Evolutionary conservation across 345 rosid genomes (phyloP), one percentile per base, ranked within the genome.

Genomic region (Moringa oleifera): DNA sequence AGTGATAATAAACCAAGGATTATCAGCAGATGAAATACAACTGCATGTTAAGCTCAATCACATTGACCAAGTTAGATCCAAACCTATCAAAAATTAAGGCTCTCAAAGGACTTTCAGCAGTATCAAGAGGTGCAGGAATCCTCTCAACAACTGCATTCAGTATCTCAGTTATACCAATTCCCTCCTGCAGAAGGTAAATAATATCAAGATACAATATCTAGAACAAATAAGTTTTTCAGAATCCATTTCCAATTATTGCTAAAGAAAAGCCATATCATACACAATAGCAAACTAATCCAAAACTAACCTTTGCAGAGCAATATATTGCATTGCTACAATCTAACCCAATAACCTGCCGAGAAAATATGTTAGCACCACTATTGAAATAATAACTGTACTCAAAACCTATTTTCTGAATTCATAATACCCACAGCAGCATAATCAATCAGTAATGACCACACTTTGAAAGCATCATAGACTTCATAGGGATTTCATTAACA

Each of bases 41-140:
- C 15, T 2, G 51, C 51, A 47, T 13, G 51, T 4, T 47, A 47
- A 47, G 19, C 51, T 47, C 51, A 47, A 47, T 47, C 8, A 54
- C 19, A 24, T 62, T 18, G 51, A 65, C 37, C 61, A 67, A 56
- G 23, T 55, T 24, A 73, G 55, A 76, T 58, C 69, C 80, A 75
- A 73, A 93, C 96, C 98, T 90, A 76, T 94, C 99, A 82, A 90
- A 94, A 72, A 94, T 94, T 62, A 94, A 77, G 61, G 96, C 96
- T 71, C 95, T 81, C 60, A 88, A 74, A 62, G 92, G 92, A 61
- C 66, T 76, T 33, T 31, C 79, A 55, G 89, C 79, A 62, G 84
- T 83, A 71, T 86, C 79, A n/a, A 12, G 64, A 19, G 97, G 97
- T 59, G 96, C 83, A 18, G 99, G 96, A 69, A 86, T 67, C 75